phyloP scores from a whole-genome alignment of 306 rosid species.

The Oxytropis ochrocephala region DNA sequence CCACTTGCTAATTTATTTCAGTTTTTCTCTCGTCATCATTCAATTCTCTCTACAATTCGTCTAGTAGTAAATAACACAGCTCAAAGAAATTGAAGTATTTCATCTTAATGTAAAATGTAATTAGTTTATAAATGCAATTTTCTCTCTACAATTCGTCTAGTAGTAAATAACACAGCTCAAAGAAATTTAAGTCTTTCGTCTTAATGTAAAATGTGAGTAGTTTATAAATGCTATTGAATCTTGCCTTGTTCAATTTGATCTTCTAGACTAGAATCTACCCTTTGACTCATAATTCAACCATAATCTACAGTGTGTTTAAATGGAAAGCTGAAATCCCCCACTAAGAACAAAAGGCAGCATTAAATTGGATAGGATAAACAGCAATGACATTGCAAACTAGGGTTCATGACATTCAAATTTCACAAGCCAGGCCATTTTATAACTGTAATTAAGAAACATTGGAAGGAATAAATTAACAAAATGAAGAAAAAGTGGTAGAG shows the following conservation, averaged over 20 bases:
- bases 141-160: not conserved
- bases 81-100: not conserved
- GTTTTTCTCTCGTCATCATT: not conserved
- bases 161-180: not conserved
- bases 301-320: not conserved
- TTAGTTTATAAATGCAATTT: not conserved
- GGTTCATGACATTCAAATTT: slow-evolving; percentile 10
- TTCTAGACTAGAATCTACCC: not conserved
- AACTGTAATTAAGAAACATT: not conserved
- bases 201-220: not conserved
- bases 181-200: not conserved
- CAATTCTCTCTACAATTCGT: not conserved
- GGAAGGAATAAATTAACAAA: not conserved
- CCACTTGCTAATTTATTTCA: not conserved
- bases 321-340: not conserved
- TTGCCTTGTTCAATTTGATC: not conserved
- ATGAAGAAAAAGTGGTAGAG: not conserved
- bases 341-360: not conserved
- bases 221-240: not conserved
- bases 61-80: not conserved
- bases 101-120: not conserved
- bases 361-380: not conserved
- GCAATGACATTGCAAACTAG: not conserved
- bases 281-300: not conserved
- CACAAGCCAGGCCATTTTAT: not conserved